A percentile compares a stretch with the other conserved stretches of the same genome.
Evolutionary conservation across 1,284 basidiomycete species (phyloP).

Genomic region (Hypsizygus ulmarius): DNA sequence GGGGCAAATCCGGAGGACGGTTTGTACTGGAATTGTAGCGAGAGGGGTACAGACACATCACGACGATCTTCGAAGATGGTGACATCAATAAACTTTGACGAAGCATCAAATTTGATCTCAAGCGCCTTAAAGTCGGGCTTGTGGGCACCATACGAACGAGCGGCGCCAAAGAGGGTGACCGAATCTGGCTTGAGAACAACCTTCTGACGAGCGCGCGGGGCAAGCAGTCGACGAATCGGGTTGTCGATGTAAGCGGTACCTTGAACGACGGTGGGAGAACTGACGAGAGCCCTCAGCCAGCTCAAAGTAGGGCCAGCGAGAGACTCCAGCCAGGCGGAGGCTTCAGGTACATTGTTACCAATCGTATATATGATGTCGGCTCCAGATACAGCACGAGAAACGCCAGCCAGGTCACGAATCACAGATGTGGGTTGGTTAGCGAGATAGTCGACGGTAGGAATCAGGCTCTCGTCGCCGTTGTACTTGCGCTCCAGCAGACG

Average conservation of each 20-base stretch:
- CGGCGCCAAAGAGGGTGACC: slow-evolving; percentile 71
- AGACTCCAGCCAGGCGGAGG: slow-evolving; percentile 78
- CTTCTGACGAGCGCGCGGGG: slow-evolving; percentile 79
- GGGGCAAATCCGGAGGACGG: slow-evolving; percentile 89
- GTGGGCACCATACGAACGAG: slow-evolving; percentile 78
- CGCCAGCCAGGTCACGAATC: slow-evolving; percentile 38
- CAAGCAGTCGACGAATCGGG: slow-evolving; percentile 84
- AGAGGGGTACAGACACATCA: slow-evolving; percentile 76
- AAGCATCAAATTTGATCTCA: slow-evolving; percentile 63
- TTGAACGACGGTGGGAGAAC: slow-evolving; percentile 82
- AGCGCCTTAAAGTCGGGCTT: slow-evolving; percentile 81
- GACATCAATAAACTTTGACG: slow-evolving; percentile 65
- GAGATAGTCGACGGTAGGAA: slow-evolving; percentile 89
- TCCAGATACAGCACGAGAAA: slow-evolving; percentile 46
- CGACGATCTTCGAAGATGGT: slow-evolving; percentile 85
- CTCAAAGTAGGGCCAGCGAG: slow-evolving; percentile 79
- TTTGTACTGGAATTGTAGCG: slow-evolving; percentile 83
- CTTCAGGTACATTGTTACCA: slow-evolving; percentile 53
- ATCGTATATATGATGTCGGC: slow-evolving; percentile 58
- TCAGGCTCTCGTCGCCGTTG: slow-evolving; percentile 70
- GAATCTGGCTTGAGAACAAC: slow-evolving; percentile 64
- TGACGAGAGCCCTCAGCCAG: slow-evolving; percentile 88
- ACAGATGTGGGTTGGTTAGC: slow-evolving; percentile 49
- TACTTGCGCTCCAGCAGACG: slow-evolving; percentile 85
- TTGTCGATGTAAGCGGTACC: slow-evolving; percentile 85